Base-by-base conservation (phyloP, 2,329 filamentous ascomycete species). In the Microcyclospora tardicrescens region DNA sequence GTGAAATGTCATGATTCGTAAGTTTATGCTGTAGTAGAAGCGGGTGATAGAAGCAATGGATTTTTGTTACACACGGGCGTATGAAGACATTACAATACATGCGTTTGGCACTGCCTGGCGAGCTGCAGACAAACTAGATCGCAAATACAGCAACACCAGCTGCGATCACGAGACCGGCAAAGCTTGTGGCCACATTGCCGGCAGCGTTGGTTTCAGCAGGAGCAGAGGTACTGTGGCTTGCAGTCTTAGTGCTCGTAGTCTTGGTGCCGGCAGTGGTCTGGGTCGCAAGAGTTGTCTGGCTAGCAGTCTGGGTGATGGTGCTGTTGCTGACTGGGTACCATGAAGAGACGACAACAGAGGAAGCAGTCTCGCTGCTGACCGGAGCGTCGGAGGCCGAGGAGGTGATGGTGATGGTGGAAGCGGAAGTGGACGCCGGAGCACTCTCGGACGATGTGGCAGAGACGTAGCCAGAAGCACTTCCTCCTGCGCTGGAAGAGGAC, bases 71-170 rank as follows among this genome's bases (percentile, higher is more conserved):
- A 24, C 19, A 8, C 19, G 8, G 19, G 19, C 19, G 19, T 24
- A 24, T 24, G 19, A 24, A 24, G 19, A 24, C 19, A 24, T 24
- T 24, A 24, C 19, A 8, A 24, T 24, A 24, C 19, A 24, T 24
- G 19, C 19, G 8, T 24, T 8, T 24, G 4, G 19, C 19, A 5
- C 19, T 24, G 8, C 19, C 8, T 24, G 4, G 19, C 8, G 19
- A 24, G 19, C 19, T 24, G 19, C 19, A 24, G 19, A 24, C 19
- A 8, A 24, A 24, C 19, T 24, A 24, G 19, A 24, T 24, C 19
- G 52, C 53, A 40, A 66, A 55, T 47, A 62, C 58, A 41, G 61
- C 62, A 29, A 62, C 47, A 45, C 57, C 61, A 38, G 61, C 64
- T 16, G 60, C 59, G 33, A 61, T 54, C 28, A 52, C 49, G 10